Percentiles rank a stretch among this genome's conserved stretches.
Evolutionary conservation across 1,139 yeast species (phyloP).

Genomic region (Candida sp.): DNA sequence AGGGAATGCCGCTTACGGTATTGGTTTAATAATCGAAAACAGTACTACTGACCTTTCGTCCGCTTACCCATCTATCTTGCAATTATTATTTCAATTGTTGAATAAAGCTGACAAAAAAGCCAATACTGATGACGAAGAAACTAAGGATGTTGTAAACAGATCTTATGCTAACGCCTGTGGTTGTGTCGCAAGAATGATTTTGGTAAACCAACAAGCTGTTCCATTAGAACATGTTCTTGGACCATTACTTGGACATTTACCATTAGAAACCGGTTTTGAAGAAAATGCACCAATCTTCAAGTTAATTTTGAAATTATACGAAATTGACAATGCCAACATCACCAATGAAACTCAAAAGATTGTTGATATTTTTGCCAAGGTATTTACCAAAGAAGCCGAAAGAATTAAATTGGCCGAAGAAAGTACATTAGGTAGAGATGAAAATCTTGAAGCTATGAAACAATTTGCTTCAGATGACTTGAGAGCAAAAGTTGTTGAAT

Average conservation of each 20-base stretch:
- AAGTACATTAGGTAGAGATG: slow-evolving; percentile 81
- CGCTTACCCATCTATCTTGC: slow-evolving; percentile 66
- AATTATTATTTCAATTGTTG: slow-evolving; percentile 74
- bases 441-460: slow-evolving; percentile 69
- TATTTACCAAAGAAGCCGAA: slow-evolving; percentile 72
- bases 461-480: slow-evolving; percentile 73
- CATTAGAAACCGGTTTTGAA: slow-evolving; percentile 84
- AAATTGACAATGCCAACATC: slow-evolving; percentile 55
- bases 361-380: slow-evolving; percentile 64
- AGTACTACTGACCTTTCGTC: slow-evolving; percentile 53
- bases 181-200: slow-evolving; percentile 90
- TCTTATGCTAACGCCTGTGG: slow-evolving; percentile 96
- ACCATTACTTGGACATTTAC: slow-evolving; percentile 74
- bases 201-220: slow-evolving; percentile 67
- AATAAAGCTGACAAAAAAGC: slow-evolving; percentile 74
- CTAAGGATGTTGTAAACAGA: slow-evolving; percentile 77
- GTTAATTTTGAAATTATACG: slow-evolving; percentile 70
- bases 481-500: slow-evolving; percentile 60
- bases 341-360: slow-evolving; percentile 59
- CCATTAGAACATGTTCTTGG: slow-evolving; percentile 82
- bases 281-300: slow-evolving; percentile 91
- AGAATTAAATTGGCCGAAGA: slow-evolving; percentile 65
- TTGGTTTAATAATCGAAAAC: slow-evolving; percentile 76
- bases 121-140: slow-evolving; percentile 67
- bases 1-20: slow-evolving; percentile 96